Conservation (phyloP, 495 filamentous ascomycete species). For the Margaritispora aquatica region DNA sequence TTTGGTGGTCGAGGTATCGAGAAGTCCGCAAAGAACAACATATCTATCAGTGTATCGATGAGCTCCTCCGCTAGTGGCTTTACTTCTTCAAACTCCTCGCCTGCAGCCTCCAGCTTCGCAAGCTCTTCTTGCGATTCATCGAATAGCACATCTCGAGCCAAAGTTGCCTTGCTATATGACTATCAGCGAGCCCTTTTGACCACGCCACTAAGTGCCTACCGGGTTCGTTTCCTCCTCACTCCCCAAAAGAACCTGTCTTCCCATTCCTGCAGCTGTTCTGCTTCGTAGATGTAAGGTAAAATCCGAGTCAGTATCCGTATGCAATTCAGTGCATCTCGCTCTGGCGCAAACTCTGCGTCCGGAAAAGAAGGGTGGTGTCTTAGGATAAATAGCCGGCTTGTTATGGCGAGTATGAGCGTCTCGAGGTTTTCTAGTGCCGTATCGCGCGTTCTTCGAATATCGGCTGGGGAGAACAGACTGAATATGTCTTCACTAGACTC, state of each 20-base stretch:
- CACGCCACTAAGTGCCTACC: constrained; percentile 31
- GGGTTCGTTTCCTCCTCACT: constrained; percentile 53
- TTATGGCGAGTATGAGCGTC: constrained; percentile 77
- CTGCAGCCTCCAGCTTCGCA: constrained; percentile 32
- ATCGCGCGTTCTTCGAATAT: constrained; percentile 89
- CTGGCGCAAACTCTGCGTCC: constrained; percentile 81
- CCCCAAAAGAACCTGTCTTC: constrained; percentile 93
- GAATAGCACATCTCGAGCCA: constrained; percentile 71
- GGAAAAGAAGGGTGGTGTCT: constrained; percentile 88
- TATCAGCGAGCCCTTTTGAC: constrained; percentile 37
- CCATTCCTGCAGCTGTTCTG: constrained; percentile 79
- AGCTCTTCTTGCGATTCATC: constrained; percentile 60
- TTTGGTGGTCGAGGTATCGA: constrained; percentile 63
- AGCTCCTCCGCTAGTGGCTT: constrained; percentile 92
- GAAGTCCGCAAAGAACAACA: constrained; percentile 88
- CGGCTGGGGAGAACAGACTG: constrained; percentile 87
- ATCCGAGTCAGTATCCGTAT: constrained; percentile 87
- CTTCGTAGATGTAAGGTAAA: constrained; percentile 89
- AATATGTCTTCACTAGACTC: constrained; percentile 96
- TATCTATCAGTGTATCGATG: constrained; percentile 82
- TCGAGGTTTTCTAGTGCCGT: constrained; percentile 83
- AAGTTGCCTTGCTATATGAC: constrained; percentile 39
- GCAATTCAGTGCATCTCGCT: constrained; percentile 87
- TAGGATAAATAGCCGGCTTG: constrained; percentile 71
- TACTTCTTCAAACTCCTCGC: constrained; percentile 67